phyloP scores from a whole-genome alignment of 2,329 filamentous ascomycete species.

The Ceratocystis variospora region DNA sequence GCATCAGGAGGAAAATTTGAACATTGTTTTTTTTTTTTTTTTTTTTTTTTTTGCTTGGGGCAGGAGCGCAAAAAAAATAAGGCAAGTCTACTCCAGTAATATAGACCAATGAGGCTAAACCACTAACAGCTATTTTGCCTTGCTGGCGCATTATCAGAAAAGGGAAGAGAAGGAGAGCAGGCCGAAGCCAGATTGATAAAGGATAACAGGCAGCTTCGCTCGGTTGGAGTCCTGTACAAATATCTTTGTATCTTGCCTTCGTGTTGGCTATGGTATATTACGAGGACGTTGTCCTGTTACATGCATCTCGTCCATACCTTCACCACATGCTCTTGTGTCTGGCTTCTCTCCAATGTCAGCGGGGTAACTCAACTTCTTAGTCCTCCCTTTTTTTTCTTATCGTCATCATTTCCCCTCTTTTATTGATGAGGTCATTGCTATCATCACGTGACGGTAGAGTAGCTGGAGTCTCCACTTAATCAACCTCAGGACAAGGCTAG shows the following conservation, averaged over 20 bases:
- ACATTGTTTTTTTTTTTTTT: background rate
- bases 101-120: slow-evolving; percentile 1
- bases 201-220: too few species aligned
- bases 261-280: too few species aligned
- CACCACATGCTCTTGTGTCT: background rate
- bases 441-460: background rate
- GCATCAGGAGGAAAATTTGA: slow-evolving; percentile 9
- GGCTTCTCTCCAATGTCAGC: background rate
- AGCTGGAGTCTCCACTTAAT: background rate
- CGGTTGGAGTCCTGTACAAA: too few species aligned
- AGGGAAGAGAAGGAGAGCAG: too few species aligned
- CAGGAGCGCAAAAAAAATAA: background rate
- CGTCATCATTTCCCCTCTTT: background rate
- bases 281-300: too few species aligned
- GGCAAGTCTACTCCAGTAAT: background rate
- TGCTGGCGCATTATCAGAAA: background rate
- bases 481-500: slow-evolving; percentile 3
- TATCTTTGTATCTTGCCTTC: too few species aligned
- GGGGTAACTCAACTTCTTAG: background rate
- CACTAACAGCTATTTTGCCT: slow-evolving; percentile 4
- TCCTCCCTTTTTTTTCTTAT: background rate
- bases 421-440: background rate
- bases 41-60: slow-evolving; percentile 2
- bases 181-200: too few species aligned
- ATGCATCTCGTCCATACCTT: too few species aligned